Percentiles rank a stretch among this genome's conserved stretches.
phyloP scores from a whole-genome alignment of 1,139 yeast genomes.

The Dujonia santamariae region DNA sequence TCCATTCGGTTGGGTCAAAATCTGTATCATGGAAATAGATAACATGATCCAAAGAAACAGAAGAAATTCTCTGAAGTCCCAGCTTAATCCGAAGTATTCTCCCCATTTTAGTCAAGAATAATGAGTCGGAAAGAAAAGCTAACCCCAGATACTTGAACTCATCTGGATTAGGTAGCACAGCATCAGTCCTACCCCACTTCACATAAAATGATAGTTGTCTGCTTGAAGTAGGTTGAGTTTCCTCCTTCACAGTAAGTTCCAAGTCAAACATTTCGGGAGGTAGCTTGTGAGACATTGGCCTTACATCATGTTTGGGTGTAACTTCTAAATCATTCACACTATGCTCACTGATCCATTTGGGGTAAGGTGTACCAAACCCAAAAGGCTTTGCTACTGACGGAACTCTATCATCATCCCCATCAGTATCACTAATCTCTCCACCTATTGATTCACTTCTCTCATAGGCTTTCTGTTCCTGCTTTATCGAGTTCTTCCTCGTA shows the following conservation, averaged over 20 bases:
- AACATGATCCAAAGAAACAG: conserved; percentile 68
- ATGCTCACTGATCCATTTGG: conserved; percentile 22
- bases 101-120: conserved; percentile 45
- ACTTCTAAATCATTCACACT: conserved; percentile 17
- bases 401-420: conserved; percentile 22
- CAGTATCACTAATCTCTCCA: too few relatives aligned
- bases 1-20: conserved; percentile 52
- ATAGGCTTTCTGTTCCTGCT: conserved; percentile 21
- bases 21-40: conserved; percentile 64
- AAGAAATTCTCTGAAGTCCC: conserved; percentile 30
- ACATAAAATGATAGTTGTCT: conserved; percentile 43
- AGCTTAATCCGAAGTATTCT: too few relatives aligned
- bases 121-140: conserved; percentile 61
- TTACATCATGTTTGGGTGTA: conserved; percentile 14
- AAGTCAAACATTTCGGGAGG: conserved; percentile 37
- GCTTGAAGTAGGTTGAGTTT: conserved; percentile 30
- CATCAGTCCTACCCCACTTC: conserved; percentile 34
- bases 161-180: conserved; percentile 14
- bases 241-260: conserved; percentile 21
- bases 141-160: conserved; percentile 56
- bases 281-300: conserved; percentile 30
- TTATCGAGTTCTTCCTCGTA: conserved; percentile 30
- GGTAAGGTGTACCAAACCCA: conserved; percentile 37
- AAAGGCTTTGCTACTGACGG: conserved; percentile 28
- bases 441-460: too few relatives aligned